Percentiles rank a stretch among this genome's conserved stretches.
These are phyloP conservation scores for Curvularia sp. DNA, from an alignment of 2,329 filamentous ascomycete genomes.

Conservation along the genomic window DNA sequence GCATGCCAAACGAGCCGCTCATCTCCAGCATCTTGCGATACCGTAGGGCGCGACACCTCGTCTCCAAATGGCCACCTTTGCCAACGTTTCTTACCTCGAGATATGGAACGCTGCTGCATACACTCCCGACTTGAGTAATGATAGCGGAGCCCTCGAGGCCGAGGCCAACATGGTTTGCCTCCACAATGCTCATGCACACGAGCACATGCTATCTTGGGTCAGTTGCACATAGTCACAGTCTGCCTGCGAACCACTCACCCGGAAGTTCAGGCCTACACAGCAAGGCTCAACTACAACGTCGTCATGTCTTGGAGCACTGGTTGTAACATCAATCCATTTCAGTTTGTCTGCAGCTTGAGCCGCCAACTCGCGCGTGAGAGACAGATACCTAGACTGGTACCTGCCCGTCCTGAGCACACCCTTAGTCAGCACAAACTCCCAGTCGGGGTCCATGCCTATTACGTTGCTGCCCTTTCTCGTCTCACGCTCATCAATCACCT, in stretches of 20 bases:
- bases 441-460: neutral
- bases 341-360: neutral
- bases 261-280: conserved; percentile 40
- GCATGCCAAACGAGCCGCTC: conserved; percentile 33
- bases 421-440: neutral
- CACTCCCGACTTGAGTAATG: neutral
- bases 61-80: too few species aligned
- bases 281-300: conserved; percentile 26
- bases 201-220: conserved; percentile 2
- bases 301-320: neutral
- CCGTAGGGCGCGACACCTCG: too few species aligned
- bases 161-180: neutral
- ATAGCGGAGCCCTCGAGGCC: neutral
- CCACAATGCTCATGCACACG: conserved; percentile 1
- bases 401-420: neutral
- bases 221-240: too few species aligned
- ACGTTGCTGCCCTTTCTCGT: neutral
- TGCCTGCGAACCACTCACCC: too few species aligned
- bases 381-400: neutral
- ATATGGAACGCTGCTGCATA: too few species aligned
- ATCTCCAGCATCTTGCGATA: too few species aligned
- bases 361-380: neutral
- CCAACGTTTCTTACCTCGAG: too few species aligned
- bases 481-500: neutral
- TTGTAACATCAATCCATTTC: neutral